Percentiles rank a stretch among this genome's conserved stretches.
These are phyloP conservation scores for Akanthomyces dipterigenus DNA, from an alignment of 2,329 filamentous ascomycete species.

Conservation along the genomic window DNA sequence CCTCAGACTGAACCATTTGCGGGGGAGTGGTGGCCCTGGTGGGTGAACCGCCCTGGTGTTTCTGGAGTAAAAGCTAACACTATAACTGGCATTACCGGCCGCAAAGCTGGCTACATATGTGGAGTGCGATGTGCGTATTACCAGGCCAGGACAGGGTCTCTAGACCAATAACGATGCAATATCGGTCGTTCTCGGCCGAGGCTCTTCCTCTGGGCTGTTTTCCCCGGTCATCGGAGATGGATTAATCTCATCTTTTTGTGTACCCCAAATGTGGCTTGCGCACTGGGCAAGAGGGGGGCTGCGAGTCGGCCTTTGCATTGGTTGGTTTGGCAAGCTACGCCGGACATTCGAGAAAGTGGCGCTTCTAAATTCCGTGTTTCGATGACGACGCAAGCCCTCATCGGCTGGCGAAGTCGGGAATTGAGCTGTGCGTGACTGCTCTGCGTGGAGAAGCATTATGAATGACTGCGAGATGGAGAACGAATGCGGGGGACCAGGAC, in stretches of 20 bases:
- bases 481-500: not conserved
- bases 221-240: not conserved
- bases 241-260: not conserved
- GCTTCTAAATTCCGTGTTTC: not conserved
- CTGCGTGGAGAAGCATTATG: not conserved
- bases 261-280: not conserved
- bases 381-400: too few relatives aligned
- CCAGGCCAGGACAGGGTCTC: not conserved
- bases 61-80: not conserved
- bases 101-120: not conserved
- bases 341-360: not conserved
- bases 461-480: not conserved
- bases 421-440: not conserved
- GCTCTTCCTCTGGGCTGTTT: not conserved
- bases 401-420: not conserved
- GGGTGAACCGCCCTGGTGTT: not conserved
- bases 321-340: not conserved
- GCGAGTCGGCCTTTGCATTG: not conserved
- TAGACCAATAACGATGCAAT: not conserved
- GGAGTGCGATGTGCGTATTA: not conserved
- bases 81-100: not conserved
- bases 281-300: not conserved
- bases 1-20: not conserved
- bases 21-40: not conserved
- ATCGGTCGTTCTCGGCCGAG: constrained; percentile 4